These are phyloP conservation scores for Anthostomella pinea DNA, from an alignment of 2,329 filamentous ascomycete genomes.

Conservation along the genomic window DNA sequence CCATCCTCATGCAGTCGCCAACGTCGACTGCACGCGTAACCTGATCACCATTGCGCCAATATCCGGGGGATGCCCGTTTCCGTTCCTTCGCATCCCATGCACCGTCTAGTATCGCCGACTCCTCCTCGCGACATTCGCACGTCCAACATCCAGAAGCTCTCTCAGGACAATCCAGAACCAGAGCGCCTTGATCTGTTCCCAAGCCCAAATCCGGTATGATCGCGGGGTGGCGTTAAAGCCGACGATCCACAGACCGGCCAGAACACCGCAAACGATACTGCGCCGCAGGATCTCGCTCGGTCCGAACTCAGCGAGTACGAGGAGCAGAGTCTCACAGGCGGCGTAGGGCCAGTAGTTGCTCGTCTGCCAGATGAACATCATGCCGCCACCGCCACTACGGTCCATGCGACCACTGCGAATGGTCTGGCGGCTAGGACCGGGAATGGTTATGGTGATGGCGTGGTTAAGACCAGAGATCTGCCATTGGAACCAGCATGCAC, in stretches of 20 bases:
- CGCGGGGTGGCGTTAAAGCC: constrained; percentile 19
- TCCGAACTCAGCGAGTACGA: constrained; percentile 20
- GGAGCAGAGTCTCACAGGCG: constrained; percentile 17
- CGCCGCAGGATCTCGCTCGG: constrained; percentile 17
- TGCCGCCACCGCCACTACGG: constrained; percentile 1
- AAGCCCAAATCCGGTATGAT: constrained; percentile 17
- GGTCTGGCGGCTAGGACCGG: constrained; percentile 3
- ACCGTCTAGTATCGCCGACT: background rate
- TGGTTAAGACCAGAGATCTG: constrained; percentile 13
- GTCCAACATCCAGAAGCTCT: constrained; percentile 17
- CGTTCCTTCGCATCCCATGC: background rate
- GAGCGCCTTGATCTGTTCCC: constrained; percentile 20
- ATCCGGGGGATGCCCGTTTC: too few relatives aligned
- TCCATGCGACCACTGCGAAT: constrained; percentile 18
- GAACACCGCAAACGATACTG: constrained; percentile 11
- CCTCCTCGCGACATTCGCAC: background rate
- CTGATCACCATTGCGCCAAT: too few relatives aligned
- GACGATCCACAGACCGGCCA: constrained; percentile 17
- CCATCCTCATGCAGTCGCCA: too few relatives aligned
- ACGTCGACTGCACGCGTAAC: too few relatives aligned
- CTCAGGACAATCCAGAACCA: constrained; percentile 13
- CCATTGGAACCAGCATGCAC: constrained; percentile 31
- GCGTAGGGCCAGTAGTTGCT: constrained; percentile 20
- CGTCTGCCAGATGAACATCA: constrained; percentile 18
- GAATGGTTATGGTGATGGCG: constrained; percentile 12